Conservation (phyloP, 331 rosid species). For the Pyracantha coccinea region DNA sequence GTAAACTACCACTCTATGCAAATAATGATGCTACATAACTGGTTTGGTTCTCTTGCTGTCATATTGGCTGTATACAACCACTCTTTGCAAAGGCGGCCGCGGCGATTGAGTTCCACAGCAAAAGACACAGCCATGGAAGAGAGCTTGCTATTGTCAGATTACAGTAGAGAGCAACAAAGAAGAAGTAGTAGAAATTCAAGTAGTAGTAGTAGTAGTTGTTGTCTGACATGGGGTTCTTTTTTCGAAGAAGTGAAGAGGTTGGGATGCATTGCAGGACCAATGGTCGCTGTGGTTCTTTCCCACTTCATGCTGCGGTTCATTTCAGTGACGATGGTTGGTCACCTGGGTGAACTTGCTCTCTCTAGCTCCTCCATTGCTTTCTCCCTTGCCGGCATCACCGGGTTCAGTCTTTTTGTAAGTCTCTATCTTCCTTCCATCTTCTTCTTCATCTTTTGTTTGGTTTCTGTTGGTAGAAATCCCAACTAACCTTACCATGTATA, state of each 20-base stretch:
- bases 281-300: conserved; percentile 35
- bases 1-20: no score
- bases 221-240: conserved; percentile 2
- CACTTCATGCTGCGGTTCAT: conserved; percentile 42
- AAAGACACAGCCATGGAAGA: background rate
- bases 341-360: conserved; percentile 50
- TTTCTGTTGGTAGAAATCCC: background rate
- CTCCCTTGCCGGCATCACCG: conserved; percentile 42
- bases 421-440: background rate
- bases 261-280: conserved; percentile 40
- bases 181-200: background rate
- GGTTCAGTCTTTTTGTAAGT: conserved; percentile 55
- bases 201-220: background rate
- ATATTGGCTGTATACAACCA: no score
- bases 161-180: background rate
- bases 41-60: no score
- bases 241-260: conserved; percentile 33
- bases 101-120: no score
- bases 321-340: conserved; percentile 52
- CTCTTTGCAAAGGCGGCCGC: no score
- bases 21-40: no score
- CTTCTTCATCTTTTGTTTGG: background rate
- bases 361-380: conserved; percentile 42
- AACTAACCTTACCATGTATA: no score
- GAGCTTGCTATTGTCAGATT: background rate